phyloP scores from a whole-genome alignment of 257 asterid species.

The Solanum arcanum region DNA sequence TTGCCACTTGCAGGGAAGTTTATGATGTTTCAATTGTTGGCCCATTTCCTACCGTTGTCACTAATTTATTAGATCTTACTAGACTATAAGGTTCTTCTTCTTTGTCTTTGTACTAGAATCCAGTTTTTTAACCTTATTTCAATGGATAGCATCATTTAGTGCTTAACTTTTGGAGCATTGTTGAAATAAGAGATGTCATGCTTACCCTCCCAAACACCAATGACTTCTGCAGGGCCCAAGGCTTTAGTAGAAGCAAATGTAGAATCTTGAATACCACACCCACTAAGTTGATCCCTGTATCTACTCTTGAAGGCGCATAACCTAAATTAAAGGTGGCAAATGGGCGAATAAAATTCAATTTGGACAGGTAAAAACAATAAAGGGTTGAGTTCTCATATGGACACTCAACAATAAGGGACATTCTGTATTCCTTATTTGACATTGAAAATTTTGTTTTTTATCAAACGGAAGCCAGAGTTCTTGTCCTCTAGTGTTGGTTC shows the following conservation, averaged over 20 bases:
- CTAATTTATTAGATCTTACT: constrained; percentile 77
- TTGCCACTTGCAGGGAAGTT: constrained; percentile 67
- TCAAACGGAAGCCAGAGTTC: not conserved
- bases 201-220: constrained; percentile 53
- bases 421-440: not conserved
- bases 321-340: constrained; percentile 15
- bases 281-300: constrained; percentile 93
- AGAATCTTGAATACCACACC: constrained; percentile 74
- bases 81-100: not conserved
- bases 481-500: not conserved
- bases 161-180: constrained; percentile 20
- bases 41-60: constrained; percentile 91
- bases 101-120: not conserved
- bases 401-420: not conserved
- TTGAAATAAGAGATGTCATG: constrained; percentile 27
- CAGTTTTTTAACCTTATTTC: not conserved
- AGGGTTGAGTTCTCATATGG: not conserved
- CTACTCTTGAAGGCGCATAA: constrained; percentile 24
- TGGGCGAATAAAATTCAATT: not conserved
- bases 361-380: not conserved
- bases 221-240: constrained; percentile 29
- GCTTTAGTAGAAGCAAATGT: constrained; percentile 78
- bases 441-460: not conserved
- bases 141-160: not conserved
- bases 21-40: constrained; percentile 97